A percentile compares a stretch with the other conserved stretches of the same genome.
Conservation (phyloP, 2,329 filamentous ascomycete genomes). For the Alternaria rosae region DNA sequence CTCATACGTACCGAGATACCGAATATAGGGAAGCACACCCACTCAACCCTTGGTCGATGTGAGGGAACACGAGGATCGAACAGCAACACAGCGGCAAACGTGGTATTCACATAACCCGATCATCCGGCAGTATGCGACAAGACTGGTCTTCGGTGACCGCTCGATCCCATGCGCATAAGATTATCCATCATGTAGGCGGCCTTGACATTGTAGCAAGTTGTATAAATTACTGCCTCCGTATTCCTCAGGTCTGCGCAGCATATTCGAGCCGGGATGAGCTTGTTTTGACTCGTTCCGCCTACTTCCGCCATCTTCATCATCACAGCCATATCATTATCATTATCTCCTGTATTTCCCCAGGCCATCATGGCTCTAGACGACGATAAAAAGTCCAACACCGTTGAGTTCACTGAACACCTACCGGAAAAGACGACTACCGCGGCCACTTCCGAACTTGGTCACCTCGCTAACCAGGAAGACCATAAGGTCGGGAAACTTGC, state of each 20-base stretch:
- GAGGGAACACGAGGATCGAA: neutral
- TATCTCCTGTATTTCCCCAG: neutral
- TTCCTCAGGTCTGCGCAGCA: neutral
- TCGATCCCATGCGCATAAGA: neutral
- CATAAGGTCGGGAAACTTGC: slow-evolving; percentile 34
- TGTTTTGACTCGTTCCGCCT: neutral
- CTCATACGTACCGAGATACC: neutral
- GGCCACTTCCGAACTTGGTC: slow-evolving; percentile 22
- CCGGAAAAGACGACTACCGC: slow-evolving; percentile 1
- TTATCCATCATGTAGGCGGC: neutral
- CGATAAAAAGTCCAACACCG: neutral
- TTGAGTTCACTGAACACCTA: slow-evolving; percentile 25
- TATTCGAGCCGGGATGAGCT: neutral
- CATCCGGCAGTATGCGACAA: neutral
- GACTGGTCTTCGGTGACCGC: neutral
- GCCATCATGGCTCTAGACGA: neutral
- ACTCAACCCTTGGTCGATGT: neutral
- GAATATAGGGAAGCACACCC: neutral
- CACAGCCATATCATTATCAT: neutral
- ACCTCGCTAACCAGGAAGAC: slow-evolving; percentile 30
- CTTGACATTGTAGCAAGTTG: neutral
- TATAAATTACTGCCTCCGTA: neutral
- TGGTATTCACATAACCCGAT: neutral
- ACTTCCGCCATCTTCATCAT: neutral
- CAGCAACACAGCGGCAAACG: neutral